Base-by-base conservation (phyloP, 2,329 filamentous ascomycete genomes). In the Intubia oerlemansii region DNA sequence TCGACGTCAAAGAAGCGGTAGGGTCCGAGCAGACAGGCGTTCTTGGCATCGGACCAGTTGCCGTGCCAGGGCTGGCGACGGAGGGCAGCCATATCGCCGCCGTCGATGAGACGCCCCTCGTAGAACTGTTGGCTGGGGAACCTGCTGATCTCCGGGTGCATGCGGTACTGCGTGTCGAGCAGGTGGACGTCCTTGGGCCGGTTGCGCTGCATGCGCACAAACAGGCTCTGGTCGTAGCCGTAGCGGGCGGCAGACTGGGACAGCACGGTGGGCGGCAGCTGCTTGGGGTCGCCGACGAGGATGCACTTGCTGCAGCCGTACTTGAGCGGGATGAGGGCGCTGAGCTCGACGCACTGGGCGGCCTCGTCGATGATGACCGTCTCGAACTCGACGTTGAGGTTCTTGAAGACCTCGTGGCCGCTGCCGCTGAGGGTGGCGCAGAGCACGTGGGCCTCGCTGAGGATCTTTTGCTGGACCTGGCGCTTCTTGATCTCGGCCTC, bases 341-440 rank as follows among this genome's bases (percentile, higher is more conserved):
- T 92, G 44, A 98, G 64, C 53, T 98, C 88, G 35, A 98, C 90
- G 48, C 85, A 98, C 59, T 98, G 88, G 11, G 88, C 88, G 4
- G 88, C 88, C 53, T 98, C 88, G 42, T 98, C 88, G 37, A 98
- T 93, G 40, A 98, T 79, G 38, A 98, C 88, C 0, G 88, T 95
- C 51, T 98, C 88, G 40, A 98, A 98, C 48, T 98, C 88, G 29
- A 98, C 81, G 41, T 79, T 84, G 32, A 98, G 54, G 41, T 75
- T 77, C 50, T 85, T 81, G 54, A 98, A 92, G 71, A 95, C 91
- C 39, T 98, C 88, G 44, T 98, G 90, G 4, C 88, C 88, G 48
- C 77, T 85, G 42, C 85, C 88, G 48, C 84, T 93, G 25, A 98
- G 68, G 1, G 88, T 98, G 24, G 85, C 79, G 49, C 88, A 98